A percentile compares a stretch with the other conserved stretches of the same genome.
phyloP scores from a whole-genome alignment of 352 stramenopile genomes.

The Lagenidium giganteum region DNA sequence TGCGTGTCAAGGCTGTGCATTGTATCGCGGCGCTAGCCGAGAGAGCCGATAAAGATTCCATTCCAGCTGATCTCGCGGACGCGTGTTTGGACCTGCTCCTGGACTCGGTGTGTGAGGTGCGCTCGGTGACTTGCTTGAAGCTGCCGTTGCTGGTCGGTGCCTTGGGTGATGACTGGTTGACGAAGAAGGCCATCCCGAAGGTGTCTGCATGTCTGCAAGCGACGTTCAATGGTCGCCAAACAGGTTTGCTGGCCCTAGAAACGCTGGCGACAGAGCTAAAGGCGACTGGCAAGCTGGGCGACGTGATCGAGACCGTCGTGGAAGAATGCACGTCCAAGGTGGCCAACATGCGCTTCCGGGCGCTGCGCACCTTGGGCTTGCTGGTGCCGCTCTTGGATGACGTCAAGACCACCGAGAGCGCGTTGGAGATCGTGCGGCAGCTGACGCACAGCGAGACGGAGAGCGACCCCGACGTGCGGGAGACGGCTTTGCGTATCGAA shows the following conservation, averaged over 20 bases:
- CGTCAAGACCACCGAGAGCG: conserved; percentile 35
- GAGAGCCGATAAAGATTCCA: conserved; percentile 31
- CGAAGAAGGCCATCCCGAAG: conserved; percentile 44
- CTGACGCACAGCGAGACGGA: conserved; percentile 37
- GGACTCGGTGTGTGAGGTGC: conserved; percentile 66
- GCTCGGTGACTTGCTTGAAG: conserved; percentile 41
- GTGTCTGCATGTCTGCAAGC: conserved; percentile 45
- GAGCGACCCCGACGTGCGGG: conserved; percentile 49
- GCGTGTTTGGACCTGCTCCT: conserved; percentile 44
- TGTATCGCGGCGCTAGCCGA: conserved; percentile 63
- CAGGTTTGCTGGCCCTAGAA: conserved; percentile 52
- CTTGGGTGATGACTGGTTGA: conserved; percentile 65
- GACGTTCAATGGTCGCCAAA: conserved; percentile 59
- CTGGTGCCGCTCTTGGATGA: conserved; percentile 55
- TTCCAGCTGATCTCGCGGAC: conserved; percentile 50
- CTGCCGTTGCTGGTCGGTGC: conserved; percentile 48
- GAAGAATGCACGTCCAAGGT: conserved; percentile 61
- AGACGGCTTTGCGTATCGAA: too few relatives aligned
- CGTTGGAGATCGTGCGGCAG: conserved; percentile 58
- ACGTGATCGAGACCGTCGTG: conserved; percentile 42
- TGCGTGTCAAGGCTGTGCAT: conserved; percentile 70
- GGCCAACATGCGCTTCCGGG: conserved; percentile 59
- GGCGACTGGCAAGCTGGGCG: conserved; percentile 47
- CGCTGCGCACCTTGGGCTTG: conserved; percentile 46
- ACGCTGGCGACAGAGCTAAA: conserved; percentile 42